phyloP scores from a whole-genome alignment of 768 basidiomycete genomes.

The Amyloporia xantha region DNA sequence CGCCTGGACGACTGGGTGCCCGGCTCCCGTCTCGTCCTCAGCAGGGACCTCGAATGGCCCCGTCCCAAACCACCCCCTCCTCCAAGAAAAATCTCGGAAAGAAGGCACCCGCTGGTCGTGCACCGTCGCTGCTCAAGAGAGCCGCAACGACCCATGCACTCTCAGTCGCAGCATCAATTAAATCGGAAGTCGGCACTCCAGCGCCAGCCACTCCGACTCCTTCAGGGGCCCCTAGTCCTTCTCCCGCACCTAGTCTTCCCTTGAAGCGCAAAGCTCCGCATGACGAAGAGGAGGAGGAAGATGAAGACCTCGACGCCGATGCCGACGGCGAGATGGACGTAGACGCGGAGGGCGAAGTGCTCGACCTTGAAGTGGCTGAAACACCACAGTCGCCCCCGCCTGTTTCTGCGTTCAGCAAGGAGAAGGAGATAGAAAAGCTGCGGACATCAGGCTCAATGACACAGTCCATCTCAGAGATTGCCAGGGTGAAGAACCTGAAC shows the following conservation, averaged over 20 bases:
- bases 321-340: slow-evolving; percentile 47
- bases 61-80: slow-evolving; percentile 64
- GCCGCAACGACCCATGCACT: slow-evolving; percentile 46
- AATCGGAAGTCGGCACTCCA: slow-evolving; percentile 19
- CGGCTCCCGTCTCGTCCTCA: slow-evolving; percentile 78
- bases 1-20: slow-evolving; percentile 97
- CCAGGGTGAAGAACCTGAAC: slow-evolving; percentile 97
- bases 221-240: slow-evolving; percentile 39
- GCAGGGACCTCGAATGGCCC: slow-evolving; percentile 91
- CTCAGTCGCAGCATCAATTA: slow-evolving; percentile 12
- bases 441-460: slow-evolving; percentile 99
- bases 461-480: slow-evolving; percentile 95
- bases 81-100: slow-evolving; percentile 50
- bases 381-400: slow-evolving; percentile 47
- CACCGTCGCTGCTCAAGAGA: slow-evolving; percentile 49
- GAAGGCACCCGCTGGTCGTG: slow-evolving; percentile 55
- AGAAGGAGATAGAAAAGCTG: slow-evolving; percentile 97
- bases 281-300: slow-evolving; percentile 48
- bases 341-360: slow-evolving; percentile 44
- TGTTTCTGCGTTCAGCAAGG: slow-evolving; percentile 77
- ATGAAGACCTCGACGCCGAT: slow-evolving; percentile 37
- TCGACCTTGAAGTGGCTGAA: slow-evolving; percentile 51
- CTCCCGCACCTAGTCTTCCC: slow-evolving; percentile 46
- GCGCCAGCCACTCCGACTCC: slow-evolving; percentile 19
- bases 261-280: slow-evolving; percentile 65